Evolutionary conservation across 768 basidiomycete genomes (phyloP), one percentile per base, ranked within the genome.

Genomic region (Suillus cothurnatus): DNA sequence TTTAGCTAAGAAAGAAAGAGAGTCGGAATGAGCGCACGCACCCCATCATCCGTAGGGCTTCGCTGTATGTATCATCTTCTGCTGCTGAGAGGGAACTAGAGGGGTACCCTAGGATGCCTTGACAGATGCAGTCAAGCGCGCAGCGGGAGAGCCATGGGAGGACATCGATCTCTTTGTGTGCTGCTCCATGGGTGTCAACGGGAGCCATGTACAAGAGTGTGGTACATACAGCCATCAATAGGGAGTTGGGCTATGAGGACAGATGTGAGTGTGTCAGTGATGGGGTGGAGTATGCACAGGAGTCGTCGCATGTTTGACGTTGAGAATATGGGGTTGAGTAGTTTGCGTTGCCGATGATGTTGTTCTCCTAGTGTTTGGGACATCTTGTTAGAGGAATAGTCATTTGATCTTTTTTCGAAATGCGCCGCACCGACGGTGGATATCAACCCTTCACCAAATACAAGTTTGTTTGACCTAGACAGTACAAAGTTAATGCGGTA

Each of bases 51-150:
- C 67, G 67, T 21, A 80, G 69, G 2, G 71, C 70, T 21, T 69
- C 62, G 1, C 56, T 65, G 45, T 72, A 72, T 31, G 45, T 62
- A 41, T 69, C 66, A 23, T 61, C 41, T 21, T 67, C 61, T 15
- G 45, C 41, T 2, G 65, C 52, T 21, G 72, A 68, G 14, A 72
- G 55, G 3, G 57, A 68, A 19, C 79, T 77, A 52, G 81, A 80
- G 4, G 79, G 76, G 56, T 73, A 74, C 0, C 80, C 81, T 38
- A 86, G 74, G 6, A 84, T 82, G 15, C 79, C 79, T 71, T 81
- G 82, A 4, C 81, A 83, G 43, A 86, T 79, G 52, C 85, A 71
- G 66, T 86, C 84, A 15, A 85, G 74, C 21, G 84, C 82, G 28
- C 79, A 74, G 9, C 84, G 78, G 31, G 79, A 70, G 71, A 77